Base-by-base conservation (phyloP, 116 monocot genomes). In the Zostera marina region DNA sequence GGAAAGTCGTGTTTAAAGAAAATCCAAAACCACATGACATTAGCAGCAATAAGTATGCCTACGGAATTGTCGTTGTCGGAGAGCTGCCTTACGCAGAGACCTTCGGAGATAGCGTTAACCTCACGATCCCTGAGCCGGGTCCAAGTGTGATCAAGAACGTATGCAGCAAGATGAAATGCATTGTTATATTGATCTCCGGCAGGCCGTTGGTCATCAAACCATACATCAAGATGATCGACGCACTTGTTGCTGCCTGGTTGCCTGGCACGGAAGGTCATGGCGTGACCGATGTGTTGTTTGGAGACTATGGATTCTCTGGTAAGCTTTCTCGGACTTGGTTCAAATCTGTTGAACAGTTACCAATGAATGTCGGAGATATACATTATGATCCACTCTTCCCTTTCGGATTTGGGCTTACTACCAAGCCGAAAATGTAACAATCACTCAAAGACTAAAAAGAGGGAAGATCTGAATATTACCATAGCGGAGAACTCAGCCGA, bases 171-270 rank as follows among this genome's bases (percentile, higher is more conserved):
- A 54, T 78, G 16, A 73, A 78, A 17, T 87, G 87, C 58, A 81
- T 76, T 1, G 87, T 87, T 11, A 58, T 87, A 43, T 43, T 87
- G 39, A 56, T 87, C 52, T 78, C 87, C 5, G 87, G 87, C 4
- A 45, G 87, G 44, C 87, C 87, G 16, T 66, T 87, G 10, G 76
- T 79, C 4, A 65, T 87, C 21, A 73, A 81, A 46, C 81, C 87
- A 1, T 87, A 76, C 56, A 14, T 87, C n/a, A 22, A 20, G 3
- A 40, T 23, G 10, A 72, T 81, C 19, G 79, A 79, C 43, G 75
- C 81, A 2, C 26, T 26, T 26, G 26, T 26, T 26, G 68, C 68
- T 0, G 68, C 60, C 1, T 68, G 68, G 68, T 15, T 59, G 7
- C 68, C 49, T 2, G 68, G 68, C 0, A 41, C 60, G 0, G 68